Base-by-base conservation (phyloP, 2,329 filamentous ascomycete genomes). In the Colletotrichum incanum region DNA sequence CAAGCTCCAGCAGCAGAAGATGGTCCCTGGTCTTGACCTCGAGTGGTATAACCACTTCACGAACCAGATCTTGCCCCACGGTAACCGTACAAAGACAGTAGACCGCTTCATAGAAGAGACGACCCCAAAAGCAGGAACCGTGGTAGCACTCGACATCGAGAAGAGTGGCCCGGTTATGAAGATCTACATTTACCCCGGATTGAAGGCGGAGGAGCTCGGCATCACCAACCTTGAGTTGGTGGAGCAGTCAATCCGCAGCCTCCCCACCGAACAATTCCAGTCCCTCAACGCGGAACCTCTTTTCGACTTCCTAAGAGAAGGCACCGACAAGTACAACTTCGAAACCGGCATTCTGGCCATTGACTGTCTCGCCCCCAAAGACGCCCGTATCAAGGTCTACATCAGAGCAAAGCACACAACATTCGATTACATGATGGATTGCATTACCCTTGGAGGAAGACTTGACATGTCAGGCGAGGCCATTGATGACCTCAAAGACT, bases 41-140 rank as follows among this genome's bases (percentile, higher is more conserved):
- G 69, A 68, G 43, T 72, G 69, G 69, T 72, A 72, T 26, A 52
- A 68, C 28, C 69, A 72, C 50, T 72, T 72, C 58, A 72, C 69
- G 7, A 23, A 41, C 16, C 69, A 72, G 18, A 69, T 72, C 12
- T 37, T 72, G 11, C 65, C 65, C 5, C 65, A 50, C 16, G 65
- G 58, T 28, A 49, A 23, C 3, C 69, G 69, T 1, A 72, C 65
- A 11, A 72, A 69, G 43, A 72, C 69, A 4, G 59, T 41, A 2
- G 69, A 72, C 14, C 23, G 56, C 65, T 72, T 72, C 39, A 26
- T 68, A 9, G 69, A 72, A 20, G 69, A 72, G 58, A 72, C 69
- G 6, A 72, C 69, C 1, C 69, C 69, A 2, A 72, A 72, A 2
- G 69, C 69, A 1, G 69, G 69, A 9, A 72, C 69, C 2, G 69